Percentiles rank a stretch among this genome's conserved stretches.
Conservation (phyloP, 345 rosid genomes). For the Clausena lansium region DNA sequence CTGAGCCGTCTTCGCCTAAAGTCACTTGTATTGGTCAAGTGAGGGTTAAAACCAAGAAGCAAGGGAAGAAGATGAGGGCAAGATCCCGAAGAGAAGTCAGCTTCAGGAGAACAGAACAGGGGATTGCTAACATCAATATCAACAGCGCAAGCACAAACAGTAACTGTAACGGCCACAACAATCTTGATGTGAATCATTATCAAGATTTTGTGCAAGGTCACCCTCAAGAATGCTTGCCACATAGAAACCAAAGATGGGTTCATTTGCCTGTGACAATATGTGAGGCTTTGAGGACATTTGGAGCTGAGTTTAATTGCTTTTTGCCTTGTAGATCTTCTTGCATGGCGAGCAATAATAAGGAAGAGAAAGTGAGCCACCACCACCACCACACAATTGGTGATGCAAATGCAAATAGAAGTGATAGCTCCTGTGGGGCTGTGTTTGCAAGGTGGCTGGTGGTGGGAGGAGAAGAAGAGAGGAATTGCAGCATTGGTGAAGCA, state of each 20-base stretch:
- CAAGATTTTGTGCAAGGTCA: conserved; percentile 16
- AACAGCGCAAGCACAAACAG: background rate
- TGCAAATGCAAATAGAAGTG: conserved; percentile 14
- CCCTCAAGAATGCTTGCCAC: conserved; percentile 38
- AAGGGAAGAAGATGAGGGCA: conserved; percentile 66
- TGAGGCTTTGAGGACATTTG: conserved; percentile 73
- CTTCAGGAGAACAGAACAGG: conserved; percentile 53
- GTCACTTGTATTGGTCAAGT: conserved; percentile 99
- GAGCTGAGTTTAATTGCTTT: conserved; percentile 87
- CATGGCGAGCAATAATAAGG: conserved; percentile 34
- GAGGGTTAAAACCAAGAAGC: conserved; percentile 94
- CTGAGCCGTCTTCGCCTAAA: conserved; percentile 92
- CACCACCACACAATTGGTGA: background rate
- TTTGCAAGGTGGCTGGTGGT: conserved; percentile 78
- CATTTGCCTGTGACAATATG: conserved; percentile 82
- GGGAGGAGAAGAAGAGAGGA: conserved; percentile 37
- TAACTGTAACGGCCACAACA: background rate
- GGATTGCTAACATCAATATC: background rate
- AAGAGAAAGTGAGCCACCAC: conserved; percentile 18
- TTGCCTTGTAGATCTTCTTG: conserved; percentile 84
- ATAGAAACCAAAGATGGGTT: conserved; percentile 76
- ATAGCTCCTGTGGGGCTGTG: conserved; percentile 63
- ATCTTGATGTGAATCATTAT: conserved; percentile 16
- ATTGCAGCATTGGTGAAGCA: background rate
- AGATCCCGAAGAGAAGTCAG: conserved; percentile 72